Evolutionary conservation across 2,329 filamentous ascomycete species (phyloP).

Genomic region (Helotiales sp.): DNA sequence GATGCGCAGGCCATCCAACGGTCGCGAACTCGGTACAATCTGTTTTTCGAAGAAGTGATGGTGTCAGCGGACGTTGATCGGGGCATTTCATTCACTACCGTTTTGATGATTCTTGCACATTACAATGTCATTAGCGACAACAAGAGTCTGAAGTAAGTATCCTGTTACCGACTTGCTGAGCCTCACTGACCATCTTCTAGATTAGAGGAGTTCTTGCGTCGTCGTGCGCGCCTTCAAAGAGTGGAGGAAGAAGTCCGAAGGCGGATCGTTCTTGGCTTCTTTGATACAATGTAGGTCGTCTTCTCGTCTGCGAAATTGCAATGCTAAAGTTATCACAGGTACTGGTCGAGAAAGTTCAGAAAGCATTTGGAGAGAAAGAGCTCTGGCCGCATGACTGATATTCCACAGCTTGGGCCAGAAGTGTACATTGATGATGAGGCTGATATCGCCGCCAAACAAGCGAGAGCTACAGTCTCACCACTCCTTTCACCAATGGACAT

Average conservation of each 20-base stretch:
- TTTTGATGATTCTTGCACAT: constrained; percentile 94
- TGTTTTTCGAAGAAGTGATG: constrained; percentile 97
- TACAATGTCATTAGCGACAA: constrained; percentile 99
- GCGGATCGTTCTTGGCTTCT: constrained; percentile 90
- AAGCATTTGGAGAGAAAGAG: constrained; percentile 74
- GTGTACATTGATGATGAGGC: constrained; percentile 86
- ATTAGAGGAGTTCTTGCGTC: constrained; percentile 91
- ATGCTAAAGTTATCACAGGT: constrained; percentile 51
- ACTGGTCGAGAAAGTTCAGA: constrained; percentile 85
- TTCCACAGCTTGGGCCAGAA: constrained; percentile 84
- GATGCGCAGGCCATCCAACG: constrained; percentile 76
- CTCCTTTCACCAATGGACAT: constrained; percentile 38
- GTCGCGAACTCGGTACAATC: constrained; percentile 80
- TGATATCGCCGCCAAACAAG: constrained; percentile 32
- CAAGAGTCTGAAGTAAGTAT: constrained; percentile 79
- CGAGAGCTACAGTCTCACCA: constrained; percentile 25
- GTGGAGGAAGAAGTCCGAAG: constrained; percentile 94
- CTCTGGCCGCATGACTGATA: constrained; percentile 73
- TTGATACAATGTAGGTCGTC: constrained; percentile 76
- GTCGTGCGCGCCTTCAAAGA: constrained; percentile 85
- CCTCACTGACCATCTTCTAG: constrained; percentile 52
- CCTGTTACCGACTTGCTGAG: constrained; percentile 8
- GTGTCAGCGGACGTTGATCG: constrained; percentile 88
- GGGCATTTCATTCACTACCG: constrained; percentile 89
- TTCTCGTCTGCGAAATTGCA: constrained; percentile 19